Conservation (phyloP, 495 filamentous ascomycete genomes). For the Xylaria acuta region DNA sequence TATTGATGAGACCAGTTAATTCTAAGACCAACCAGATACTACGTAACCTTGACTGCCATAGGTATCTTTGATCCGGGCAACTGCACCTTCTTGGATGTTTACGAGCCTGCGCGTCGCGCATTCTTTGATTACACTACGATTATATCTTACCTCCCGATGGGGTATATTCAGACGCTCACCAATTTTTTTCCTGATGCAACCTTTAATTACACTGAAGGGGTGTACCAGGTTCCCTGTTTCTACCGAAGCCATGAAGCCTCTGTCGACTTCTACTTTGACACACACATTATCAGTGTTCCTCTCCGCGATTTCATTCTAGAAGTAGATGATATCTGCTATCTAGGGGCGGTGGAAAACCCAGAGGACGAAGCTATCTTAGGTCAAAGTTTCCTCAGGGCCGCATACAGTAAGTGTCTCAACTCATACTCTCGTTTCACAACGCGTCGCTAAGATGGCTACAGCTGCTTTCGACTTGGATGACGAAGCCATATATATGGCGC, state of each 20-base stretch:
- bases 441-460: neutral
- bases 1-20: neutral
- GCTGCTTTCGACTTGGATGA: conserved; percentile 23
- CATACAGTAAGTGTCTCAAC: conserved; percentile 17
- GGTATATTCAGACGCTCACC: neutral
- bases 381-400: conserved; percentile 25
- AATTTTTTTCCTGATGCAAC: conserved; percentile 13
- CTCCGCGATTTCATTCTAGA: conserved; percentile 26
- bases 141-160: conserved; percentile 3
- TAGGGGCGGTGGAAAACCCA: conserved; percentile 2
- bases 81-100: neutral
- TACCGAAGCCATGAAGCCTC: conserved; percentile 23
- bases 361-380: conserved; percentile 21
- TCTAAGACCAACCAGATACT: conserved; percentile 13
- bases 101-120: neutral
- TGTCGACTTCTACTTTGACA: conserved; percentile 25
- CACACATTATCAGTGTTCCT: conserved; percentile 16
- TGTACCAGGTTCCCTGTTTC: conserved; percentile 20
- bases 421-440: neutral
- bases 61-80: conserved; percentile 20
- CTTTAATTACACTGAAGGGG: conserved; percentile 8
- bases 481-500: conserved; percentile 25
- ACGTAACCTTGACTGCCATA: conserved; percentile 15
- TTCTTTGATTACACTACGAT: conserved; percentile 22
- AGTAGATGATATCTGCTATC: conserved; percentile 8